phyloP scores from a whole-genome alignment of 2,329 filamentous ascomycete genomes.

The Ascochyta clinopodiicola region DNA sequence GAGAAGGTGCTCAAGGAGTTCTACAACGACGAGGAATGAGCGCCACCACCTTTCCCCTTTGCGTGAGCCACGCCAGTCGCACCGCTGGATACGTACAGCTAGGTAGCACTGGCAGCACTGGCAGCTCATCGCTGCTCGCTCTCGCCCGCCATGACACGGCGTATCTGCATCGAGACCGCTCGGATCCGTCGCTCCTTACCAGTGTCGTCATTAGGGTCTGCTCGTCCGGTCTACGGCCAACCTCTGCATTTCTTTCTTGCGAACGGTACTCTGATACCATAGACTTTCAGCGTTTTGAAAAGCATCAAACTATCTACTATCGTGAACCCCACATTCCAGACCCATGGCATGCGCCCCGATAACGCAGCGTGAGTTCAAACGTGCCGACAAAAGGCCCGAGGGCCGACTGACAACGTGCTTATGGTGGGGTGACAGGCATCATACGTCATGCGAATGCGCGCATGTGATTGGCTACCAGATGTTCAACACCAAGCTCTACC shows the following conservation, averaged over 20 bases:
- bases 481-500: constrained; percentile 11
- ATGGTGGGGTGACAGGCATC: constrained; percentile 9
- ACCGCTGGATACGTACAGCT: constrained; percentile 9
- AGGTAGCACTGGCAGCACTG: constrained; percentile 6
- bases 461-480: constrained; percentile 3
- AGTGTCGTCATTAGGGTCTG: constrained; percentile 11
- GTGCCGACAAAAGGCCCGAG: constrained; percentile 11
- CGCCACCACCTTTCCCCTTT: not conserved
- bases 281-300: constrained; percentile 20
- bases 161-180: constrained; percentile 8
- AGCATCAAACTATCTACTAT: constrained; percentile 11
- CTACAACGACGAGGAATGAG: constrained; percentile 61
- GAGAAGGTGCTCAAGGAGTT: constrained; percentile 74
- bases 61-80: constrained; percentile 5
- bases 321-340: not conserved
- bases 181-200: not conserved
- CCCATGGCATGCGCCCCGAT: constrained; percentile 1
- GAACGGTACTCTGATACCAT: constrained; percentile 18
- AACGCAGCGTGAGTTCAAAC: not conserved
- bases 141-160: constrained; percentile 1
- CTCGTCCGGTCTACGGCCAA: constrained; percentile 12
- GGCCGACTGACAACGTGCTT: constrained; percentile 3
- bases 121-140: not conserved
- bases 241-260: constrained; percentile 9
- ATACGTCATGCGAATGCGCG: constrained; percentile 5